These are phyloP conservation scores for Vicia villosa DNA, from an alignment of 306 rosid genomes.

Conservation along the genomic window DNA sequence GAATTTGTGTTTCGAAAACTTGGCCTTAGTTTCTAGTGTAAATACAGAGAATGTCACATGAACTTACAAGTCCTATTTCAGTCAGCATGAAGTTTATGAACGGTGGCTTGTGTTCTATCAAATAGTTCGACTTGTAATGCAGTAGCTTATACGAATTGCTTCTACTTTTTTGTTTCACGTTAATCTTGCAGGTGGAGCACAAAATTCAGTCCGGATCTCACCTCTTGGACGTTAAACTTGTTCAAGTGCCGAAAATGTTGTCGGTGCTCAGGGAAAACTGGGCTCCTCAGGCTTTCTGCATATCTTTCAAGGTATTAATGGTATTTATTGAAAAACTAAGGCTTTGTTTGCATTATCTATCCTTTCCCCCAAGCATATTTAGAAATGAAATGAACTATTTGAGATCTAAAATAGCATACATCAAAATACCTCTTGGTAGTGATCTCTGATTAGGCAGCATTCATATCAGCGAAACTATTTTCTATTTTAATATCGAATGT, in stretches of 20 bases:
- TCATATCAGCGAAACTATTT: conserved; percentile 17
- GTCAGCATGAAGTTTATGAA: conserved; percentile 4
- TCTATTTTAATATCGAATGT: neutral
- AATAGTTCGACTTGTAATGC: conserved; percentile 1
- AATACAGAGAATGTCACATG: conserved; percentile 1
- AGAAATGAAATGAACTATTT: too few species aligned
- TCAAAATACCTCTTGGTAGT: conserved; percentile 22
- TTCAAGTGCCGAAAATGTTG: conserved; percentile 95
- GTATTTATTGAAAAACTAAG: neutral
- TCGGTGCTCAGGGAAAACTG: conserved; percentile 66
- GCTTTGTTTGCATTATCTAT: too few species aligned
- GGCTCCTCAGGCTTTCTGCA: conserved; percentile 81
- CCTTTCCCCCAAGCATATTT: too few species aligned
- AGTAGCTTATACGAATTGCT: neutral
- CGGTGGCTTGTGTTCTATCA: conserved; percentile 12
- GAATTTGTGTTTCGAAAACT: conserved; percentile 10
- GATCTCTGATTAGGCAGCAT: conserved; percentile 14
- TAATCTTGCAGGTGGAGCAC: conserved; percentile 74
- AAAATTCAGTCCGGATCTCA: conserved; percentile 92
- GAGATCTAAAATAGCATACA: conserved; percentile 1
- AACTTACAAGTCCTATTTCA: neutral
- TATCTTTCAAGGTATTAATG: conserved; percentile 83
- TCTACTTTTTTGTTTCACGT: conserved; percentile 5
- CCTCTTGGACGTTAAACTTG: conserved; percentile 79
- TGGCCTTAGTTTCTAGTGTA: conserved; percentile 19